These are phyloP conservation scores for Avicennia marina DNA, from an alignment of 257 asterid genomes.

Conservation along the genomic window DNA sequence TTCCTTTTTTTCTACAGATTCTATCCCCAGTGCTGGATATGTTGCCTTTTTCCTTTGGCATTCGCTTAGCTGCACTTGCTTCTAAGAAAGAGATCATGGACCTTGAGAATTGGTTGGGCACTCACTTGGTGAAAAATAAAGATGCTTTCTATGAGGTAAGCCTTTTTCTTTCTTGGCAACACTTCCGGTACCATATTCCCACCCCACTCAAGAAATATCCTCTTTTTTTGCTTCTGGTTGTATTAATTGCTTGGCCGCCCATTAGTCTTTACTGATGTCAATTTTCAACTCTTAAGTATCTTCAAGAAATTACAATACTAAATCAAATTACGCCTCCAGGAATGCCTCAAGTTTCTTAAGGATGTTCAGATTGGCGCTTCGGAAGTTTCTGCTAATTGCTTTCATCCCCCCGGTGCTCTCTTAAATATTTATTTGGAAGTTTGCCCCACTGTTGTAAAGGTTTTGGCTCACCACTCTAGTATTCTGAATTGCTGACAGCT, in stretches of 20 bases:
- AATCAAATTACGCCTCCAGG: slow-evolving; percentile 44
- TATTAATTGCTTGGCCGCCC: background rate
- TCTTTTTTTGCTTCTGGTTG: background rate
- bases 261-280: background rate
- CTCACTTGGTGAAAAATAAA: slow-evolving; percentile 46
- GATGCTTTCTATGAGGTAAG: slow-evolving; percentile 79
- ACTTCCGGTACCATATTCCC: background rate
- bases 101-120: slow-evolving; percentile 80
- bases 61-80: slow-evolving; percentile 85
- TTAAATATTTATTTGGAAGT: slow-evolving; percentile 61
- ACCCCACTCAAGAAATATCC: too few species aligned
- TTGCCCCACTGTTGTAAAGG: slow-evolving; percentile 73
- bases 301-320: background rate
- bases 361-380: slow-evolving; percentile 60
- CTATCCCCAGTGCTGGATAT: slow-evolving; percentile 61
- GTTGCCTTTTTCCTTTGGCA: slow-evolving; percentile 66
- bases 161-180: background rate
- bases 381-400: slow-evolving; percentile 52
- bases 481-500: slow-evolving; percentile 8
- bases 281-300: background rate
- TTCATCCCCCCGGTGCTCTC: slow-evolving; percentile 51
- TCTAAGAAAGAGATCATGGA: slow-evolving; percentile 72
- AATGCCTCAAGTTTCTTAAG: slow-evolving; percentile 78
- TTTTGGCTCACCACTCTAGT: slow-evolving; percentile 16
- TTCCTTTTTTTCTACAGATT: slow-evolving; percentile 45